Conservation (phyloP, 768 basidiomycete genomes). For the Neoboletus subvelutipes region DNA sequence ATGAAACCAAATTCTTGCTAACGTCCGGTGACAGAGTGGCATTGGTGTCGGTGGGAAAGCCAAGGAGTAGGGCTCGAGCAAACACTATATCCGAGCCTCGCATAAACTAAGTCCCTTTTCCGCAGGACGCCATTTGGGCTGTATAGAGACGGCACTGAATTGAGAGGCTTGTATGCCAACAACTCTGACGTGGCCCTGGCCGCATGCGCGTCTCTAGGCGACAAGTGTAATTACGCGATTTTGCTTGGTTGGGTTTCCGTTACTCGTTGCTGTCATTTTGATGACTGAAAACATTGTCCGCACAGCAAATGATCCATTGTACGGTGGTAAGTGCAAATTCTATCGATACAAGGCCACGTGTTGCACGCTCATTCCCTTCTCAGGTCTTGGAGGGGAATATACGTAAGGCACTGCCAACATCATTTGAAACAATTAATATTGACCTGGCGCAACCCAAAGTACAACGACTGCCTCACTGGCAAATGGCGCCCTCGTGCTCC, state of each 20-base stretch:
- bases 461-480: slow-evolving; percentile 72
- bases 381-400: slow-evolving; percentile 76
- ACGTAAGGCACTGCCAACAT: slow-evolving; percentile 49
- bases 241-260: slow-evolving; percentile 52
- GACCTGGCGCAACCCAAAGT: slow-evolving; percentile 33
- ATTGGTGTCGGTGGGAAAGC: slow-evolving; percentile 66
- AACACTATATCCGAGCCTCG: not conserved
- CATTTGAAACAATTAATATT: not conserved
- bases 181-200: slow-evolving; percentile 64
- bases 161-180: slow-evolving; percentile 69
- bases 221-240: slow-evolving; percentile 73
- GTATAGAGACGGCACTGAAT: slow-evolving; percentile 75
- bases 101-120: slow-evolving; percentile 6
- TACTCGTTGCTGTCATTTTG: not conserved
- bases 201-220: slow-evolving; percentile 64
- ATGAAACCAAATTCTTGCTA: slow-evolving; percentile 24
- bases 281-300: slow-evolving; percentile 4
- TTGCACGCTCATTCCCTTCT: not conserved
- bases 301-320: slow-evolving; percentile 75
- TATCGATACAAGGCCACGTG: not conserved
- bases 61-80: slow-evolving; percentile 52
- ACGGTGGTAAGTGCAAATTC: slow-evolving; percentile 55
- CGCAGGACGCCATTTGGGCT: slow-evolving; percentile 71
- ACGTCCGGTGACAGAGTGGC: slow-evolving; percentile 49
- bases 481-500: slow-evolving; percentile 73